These are phyloP conservation scores for Paraleonurus japonicus DNA, from an alignment of 257 asterid species.

Conservation along the genomic window DNA sequence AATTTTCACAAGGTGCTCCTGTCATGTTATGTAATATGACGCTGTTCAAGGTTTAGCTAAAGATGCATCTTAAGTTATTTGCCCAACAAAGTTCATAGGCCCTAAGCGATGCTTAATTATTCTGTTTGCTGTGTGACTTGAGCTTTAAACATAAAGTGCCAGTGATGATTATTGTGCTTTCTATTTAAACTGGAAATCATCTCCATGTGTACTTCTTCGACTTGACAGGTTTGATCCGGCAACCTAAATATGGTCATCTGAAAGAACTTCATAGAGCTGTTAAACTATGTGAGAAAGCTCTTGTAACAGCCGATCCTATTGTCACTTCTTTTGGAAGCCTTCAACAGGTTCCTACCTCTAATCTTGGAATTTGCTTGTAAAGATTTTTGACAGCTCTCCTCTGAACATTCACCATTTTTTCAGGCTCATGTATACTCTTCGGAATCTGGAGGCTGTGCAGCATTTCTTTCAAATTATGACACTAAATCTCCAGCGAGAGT, in stretches of 20 bases:
- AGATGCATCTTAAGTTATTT: too few relatives aligned
- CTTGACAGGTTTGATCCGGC: constrained; percentile 61
- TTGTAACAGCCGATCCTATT: constrained; percentile 73
- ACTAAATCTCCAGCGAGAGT: constrained; percentile 56
- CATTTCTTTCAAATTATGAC: constrained; percentile 84
- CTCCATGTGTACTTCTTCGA: constrained; percentile 22
- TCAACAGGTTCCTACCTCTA: constrained; percentile 31
- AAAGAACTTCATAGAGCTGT: constrained; percentile 86
- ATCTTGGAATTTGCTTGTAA: neutral
- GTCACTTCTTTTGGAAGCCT: constrained; percentile 70
- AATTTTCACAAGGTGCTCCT: neutral
- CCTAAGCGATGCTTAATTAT: neutral
- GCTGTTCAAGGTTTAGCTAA: neutral
- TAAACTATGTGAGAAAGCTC: constrained; percentile 73
- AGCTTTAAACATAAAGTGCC: neutral
- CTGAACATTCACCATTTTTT: neutral
- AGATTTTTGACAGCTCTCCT: constrained; percentile 3
- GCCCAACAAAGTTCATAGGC: neutral
- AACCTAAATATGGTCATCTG: constrained; percentile 90
- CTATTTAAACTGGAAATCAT: neutral
- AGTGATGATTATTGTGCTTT: constrained; percentile 4
- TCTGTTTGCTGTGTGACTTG: neutral
- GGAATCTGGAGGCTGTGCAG: constrained; percentile 70
- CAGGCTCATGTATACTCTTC: constrained; percentile 84
- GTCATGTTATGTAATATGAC: neutral